Percentiles rank a stretch among this genome's conserved stretches.
phyloP scores from a whole-genome alignment of 139 green algal genomes.

The Choricystis sp. region DNA sequence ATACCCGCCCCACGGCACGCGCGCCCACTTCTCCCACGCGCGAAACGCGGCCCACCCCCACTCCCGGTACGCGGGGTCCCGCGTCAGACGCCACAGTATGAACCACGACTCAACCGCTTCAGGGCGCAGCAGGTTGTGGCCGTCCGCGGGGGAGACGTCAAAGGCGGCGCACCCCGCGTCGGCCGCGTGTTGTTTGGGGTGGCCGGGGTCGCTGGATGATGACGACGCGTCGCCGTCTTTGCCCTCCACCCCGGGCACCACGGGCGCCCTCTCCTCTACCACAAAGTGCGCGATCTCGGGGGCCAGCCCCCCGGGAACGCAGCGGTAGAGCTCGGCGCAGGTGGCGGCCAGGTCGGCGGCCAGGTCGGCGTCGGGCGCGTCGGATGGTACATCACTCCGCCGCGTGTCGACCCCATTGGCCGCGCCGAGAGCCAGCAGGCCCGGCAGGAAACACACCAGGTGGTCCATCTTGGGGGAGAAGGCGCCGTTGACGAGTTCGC shows the following conservation, averaged over 20 bases:
- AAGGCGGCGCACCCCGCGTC: constrained; percentile 30
- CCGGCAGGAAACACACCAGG: constrained; percentile 70
- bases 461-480: constrained; percentile 53
- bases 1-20: constrained; percentile 22
- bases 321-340: constrained; percentile 63
- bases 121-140: constrained; percentile 59
- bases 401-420: constrained; percentile 24
- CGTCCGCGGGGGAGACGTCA: constrained; percentile 28
- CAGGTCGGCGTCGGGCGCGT: constrained; percentile 30
- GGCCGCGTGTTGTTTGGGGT: constrained; percentile 17
- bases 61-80: constrained; percentile 49
- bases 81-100: constrained; percentile 57
- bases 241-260: neutral
- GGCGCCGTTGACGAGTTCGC: constrained; percentile 12
- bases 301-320: constrained; percentile 26
- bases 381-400: neutral
- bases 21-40: constrained; percentile 41
- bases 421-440: constrained; percentile 59
- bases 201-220: constrained; percentile 6
- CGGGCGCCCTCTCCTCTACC: neutral
- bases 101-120: constrained; percentile 73
- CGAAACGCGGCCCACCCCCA: constrained; percentile 70
- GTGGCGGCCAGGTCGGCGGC: constrained; percentile 46
- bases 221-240: neutral
- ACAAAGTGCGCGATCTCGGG: constrained; percentile 45